A percentile compares a stretch with the other conserved stretches of the same genome.
phyloP scores from a whole-genome alignment of 2,329 filamentous ascomycete genomes.

The Xylariaceae sp. region DNA sequence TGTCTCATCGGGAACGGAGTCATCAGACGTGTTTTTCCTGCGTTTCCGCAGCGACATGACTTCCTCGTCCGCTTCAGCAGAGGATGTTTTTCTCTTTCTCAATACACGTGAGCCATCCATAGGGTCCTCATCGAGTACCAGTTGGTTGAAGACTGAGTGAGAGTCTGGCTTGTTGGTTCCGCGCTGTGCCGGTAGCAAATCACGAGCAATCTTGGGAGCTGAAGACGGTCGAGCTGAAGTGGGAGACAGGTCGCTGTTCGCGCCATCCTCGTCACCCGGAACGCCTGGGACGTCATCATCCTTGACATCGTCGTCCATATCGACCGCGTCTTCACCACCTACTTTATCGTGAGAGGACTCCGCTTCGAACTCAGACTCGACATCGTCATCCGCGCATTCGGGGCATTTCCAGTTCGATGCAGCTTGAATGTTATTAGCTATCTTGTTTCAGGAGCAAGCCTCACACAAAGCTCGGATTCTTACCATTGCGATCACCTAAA shows the following conservation, averaged over 20 bases:
- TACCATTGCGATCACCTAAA: conserved; percentile 57
- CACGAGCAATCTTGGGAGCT: conserved; percentile 59
- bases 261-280: conserved; percentile 15
- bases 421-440: conserved; percentile 24
- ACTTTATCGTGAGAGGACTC: conserved; percentile 19
- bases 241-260: conserved; percentile 29
- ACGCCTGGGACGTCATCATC: not conserved
- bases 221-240: conserved; percentile 43
- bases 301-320: conserved; percentile 10
- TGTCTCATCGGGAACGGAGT: conserved; percentile 25
- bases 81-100: conserved; percentile 78
- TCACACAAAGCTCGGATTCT: conserved; percentile 22
- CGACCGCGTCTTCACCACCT: conserved; percentile 19
- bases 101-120: conserved; percentile 70
- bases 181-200: conserved; percentile 62
- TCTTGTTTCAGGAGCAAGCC: too few species aligned
- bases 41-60: conserved; percentile 46
- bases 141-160: conserved; percentile 69
- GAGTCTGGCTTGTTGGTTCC: conserved; percentile 59
- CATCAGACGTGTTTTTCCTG: conserved; percentile 40
- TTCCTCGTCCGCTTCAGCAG: conserved; percentile 53
- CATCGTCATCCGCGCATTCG: conserved; percentile 32
- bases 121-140: conserved; percentile 64
- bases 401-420: conserved; percentile 43
- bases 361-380: conserved; percentile 22